Conservation (phyloP, 495 filamentous ascomycete genomes). For the Parathielavia appendiculata region DNA sequence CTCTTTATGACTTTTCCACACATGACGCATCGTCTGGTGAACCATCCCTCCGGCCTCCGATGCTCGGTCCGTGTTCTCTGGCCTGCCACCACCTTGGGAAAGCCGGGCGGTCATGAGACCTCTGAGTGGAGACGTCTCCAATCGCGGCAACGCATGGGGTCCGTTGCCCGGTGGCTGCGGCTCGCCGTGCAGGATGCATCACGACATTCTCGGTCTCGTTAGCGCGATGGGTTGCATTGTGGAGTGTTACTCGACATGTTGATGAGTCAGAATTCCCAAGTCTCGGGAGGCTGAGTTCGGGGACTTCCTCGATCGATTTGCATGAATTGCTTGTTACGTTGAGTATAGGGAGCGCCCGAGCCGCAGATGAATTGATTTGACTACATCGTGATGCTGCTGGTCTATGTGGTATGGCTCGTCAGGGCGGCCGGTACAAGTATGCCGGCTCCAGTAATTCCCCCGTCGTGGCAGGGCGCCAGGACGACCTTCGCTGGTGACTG, state of each 20-base stretch:
- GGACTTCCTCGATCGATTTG: background rate
- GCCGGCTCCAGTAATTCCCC: slow-evolving; percentile 70
- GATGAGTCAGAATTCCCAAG: background rate
- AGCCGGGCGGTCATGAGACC: slow-evolving; percentile 2
- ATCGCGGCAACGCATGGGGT: background rate
- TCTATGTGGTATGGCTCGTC: slow-evolving; percentile 18
- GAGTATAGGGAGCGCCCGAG: background rate
- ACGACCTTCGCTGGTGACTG: slow-evolving; percentile 56
- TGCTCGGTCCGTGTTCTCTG: background rate
- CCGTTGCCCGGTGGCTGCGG: background rate
- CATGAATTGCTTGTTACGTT: too few relatives aligned
- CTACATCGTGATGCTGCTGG: background rate
- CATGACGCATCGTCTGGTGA: background rate
- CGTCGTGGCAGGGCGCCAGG: slow-evolving; percentile 65
- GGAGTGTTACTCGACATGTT: background rate
- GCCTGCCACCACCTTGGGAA: slow-evolving; percentile 3
- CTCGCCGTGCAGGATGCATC: slow-evolving; percentile 5
- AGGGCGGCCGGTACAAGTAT: slow-evolving; percentile 58
- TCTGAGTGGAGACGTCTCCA: background rate
- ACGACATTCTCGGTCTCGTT: background rate
- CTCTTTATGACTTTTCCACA: background rate
- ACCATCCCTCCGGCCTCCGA: slow-evolving; percentile 4
- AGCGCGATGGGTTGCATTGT: background rate
- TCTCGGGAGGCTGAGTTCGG: background rate
- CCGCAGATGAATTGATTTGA: background rate